phyloP scores from a whole-genome alignment of 2,329 filamentous ascomycete species.

The Penicillium sp. region DNA sequence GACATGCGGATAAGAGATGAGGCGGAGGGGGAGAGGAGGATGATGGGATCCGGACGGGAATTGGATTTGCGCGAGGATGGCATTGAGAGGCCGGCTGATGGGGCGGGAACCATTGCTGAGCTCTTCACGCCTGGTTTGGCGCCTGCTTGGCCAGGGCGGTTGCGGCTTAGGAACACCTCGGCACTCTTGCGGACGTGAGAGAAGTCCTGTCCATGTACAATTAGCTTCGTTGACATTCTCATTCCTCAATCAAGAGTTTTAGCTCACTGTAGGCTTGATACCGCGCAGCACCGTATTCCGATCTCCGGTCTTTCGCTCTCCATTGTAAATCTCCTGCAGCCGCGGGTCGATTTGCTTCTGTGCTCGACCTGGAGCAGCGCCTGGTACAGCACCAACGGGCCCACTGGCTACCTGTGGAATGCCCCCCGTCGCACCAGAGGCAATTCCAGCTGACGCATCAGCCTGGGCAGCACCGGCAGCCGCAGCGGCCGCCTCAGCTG shows the following conservation, averaged over 20 bases:
- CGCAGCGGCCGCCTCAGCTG: slow-evolving; percentile 40
- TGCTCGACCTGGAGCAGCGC: slow-evolving; percentile 42
- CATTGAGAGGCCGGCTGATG: slow-evolving; percentile 39
- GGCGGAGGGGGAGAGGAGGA: slow-evolving; percentile 92
- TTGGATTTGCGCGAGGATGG: slow-evolving; percentile 39
- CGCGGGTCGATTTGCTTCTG: slow-evolving; percentile 76
- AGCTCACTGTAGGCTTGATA: slow-evolving; percentile 74
- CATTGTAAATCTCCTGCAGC: slow-evolving; percentile 82
- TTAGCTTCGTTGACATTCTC: slow-evolving; percentile 7
- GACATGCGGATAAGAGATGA: slow-evolving; percentile 92
- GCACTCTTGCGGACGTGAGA: slow-evolving; percentile 87
- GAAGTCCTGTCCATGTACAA: slow-evolving; percentile 71
- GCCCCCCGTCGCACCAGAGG: slow-evolving; percentile 49
- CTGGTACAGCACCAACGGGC: slow-evolving; percentile 39
- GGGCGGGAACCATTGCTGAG: slow-evolving; percentile 31
- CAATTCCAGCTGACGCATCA: slow-evolving; percentile 49
- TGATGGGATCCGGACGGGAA: slow-evolving; percentile 74
- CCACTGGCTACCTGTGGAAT: slow-evolving; percentile 42
- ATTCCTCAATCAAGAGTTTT: not conserved
- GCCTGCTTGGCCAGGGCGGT: slow-evolving; percentile 34
- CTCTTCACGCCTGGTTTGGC: slow-evolving; percentile 36
- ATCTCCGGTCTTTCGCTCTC: slow-evolving; percentile 88
- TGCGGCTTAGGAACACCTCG: slow-evolving; percentile 64
- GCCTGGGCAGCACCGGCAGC: slow-evolving; percentile 43
- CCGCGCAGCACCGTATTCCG: slow-evolving; percentile 84